A percentile compares a stretch with the other conserved stretches of the same genome.
phyloP scores from a whole-genome alignment of 441 rosid genomes.

The Mallotus repandus region DNA sequence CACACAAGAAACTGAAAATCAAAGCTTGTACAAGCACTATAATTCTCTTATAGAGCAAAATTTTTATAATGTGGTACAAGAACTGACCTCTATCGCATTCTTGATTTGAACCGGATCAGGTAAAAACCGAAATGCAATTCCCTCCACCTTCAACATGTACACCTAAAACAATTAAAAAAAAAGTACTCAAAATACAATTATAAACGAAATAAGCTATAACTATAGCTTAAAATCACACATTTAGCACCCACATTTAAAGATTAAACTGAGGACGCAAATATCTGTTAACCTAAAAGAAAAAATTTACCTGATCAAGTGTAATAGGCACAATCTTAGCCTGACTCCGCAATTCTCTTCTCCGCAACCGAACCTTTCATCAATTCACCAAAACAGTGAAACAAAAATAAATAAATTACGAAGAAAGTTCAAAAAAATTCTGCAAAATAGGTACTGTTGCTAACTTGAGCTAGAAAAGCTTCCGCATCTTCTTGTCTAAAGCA shows the following conservation, averaged over 20 bases:
- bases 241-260: not conserved
- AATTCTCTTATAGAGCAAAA: not conserved
- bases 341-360: conserved; percentile 68
- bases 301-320: conserved; percentile 74
- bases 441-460: conserved; percentile 8
- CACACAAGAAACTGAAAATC: not conserved
- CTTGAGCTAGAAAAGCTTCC: conserved; percentile 86
- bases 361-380: conserved; percentile 55
- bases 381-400: not conserved
- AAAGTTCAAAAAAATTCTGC: not conserved
- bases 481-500: conserved; percentile 95
- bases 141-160: conserved; percentile 83
- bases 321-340: conserved; percentile 82
- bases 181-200: not conserved
- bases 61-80: not conserved
- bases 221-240: not conserved
- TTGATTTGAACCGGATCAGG: conserved; percentile 90
- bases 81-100: conserved; percentile 86
- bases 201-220: not conserved
- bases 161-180: conserved; percentile 40
- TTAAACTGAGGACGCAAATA: too few species aligned
- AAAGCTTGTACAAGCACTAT: not conserved
- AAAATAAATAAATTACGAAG: not conserved
- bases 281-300: not conserved
- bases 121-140: conserved; percentile 88